Evolutionary conservation across 768 basidiomycete species (phyloP), one percentile per base, ranked within the genome.

Genomic region (Hortiboletus flavorubellus): DNA sequence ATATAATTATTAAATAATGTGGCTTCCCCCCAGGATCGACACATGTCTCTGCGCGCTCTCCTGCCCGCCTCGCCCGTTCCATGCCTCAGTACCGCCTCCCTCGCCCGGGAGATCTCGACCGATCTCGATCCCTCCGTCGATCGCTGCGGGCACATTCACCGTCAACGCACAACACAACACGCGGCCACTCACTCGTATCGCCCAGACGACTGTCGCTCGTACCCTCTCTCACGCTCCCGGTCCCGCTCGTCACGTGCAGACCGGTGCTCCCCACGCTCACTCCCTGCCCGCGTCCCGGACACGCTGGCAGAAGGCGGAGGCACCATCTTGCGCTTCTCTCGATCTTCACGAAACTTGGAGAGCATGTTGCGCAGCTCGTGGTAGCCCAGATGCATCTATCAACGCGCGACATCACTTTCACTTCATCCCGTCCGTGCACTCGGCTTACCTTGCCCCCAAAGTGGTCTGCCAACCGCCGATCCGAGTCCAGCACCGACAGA

Each of bases 341-440:
- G 86, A 50, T 93, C 90, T 68, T 95, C 94, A 59, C 87, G 86
- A 73, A 98, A 97, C 68, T 92, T 90, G 55, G 77, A 72, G 50
- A 99, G 80, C 84, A 97, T 90, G 74, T 94, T 91, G 53, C 97
- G 91, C 58, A 99, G 80, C 75, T 98, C 95, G 72, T 98, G 94
- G 76, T 99, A 99, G 10, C 97, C 97, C 67, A 98, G 74, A 78
- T 98, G 97, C 92, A 99, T 96, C 97, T 98, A 71, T 68, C 64
- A 63, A 62, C 59, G 58, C 53, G 62, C 59, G 68, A 63, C 69
- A 65, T 62, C 67, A 62, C 62, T 57, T 68, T 63, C 63, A 57
- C 41, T 44, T 59, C 62, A 46, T 51, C 56, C 29, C 44, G 44
- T 51, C 61, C 62, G 33, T 62, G 53, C 53, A 56, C 55, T 50